Evolutionary conservation across 176 grass and related monocot genomes (phyloP), one percentile per base, ranked within the genome.

Genomic region (Aegilops umbellulata): DNA sequence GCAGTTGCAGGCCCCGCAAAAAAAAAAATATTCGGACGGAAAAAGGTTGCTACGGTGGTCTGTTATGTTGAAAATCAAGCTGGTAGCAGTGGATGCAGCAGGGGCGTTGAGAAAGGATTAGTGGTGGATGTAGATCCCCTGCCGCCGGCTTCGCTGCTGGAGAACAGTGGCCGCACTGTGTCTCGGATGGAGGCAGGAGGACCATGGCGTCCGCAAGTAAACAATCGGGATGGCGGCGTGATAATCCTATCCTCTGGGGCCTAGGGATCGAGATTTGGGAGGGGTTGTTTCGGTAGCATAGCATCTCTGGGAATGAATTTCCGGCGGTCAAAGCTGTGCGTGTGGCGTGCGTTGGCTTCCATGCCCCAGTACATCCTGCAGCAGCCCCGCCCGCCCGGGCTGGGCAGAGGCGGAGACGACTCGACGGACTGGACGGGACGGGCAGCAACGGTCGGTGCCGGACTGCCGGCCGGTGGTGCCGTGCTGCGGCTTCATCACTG

Each of bases 281-380:
- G 27, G 20, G 14, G 34, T 2, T 11, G 42, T 1, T 49, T 7
- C 13, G 9, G 22, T 41, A 16, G 30, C 41, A 19, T 41, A 16
- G 30, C 41, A 19, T 44, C 39, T 44, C 70, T 16, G 38, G 41
- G 73, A 10, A 76, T 39, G 36, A 2, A 41, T 76, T 74, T 31
- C 1, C 73, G 73, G 73, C 44, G 61, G 61, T 77, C 71, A 88
- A 83, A 46, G 61, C 80, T 58, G 19, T 22, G 19, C 2, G 55
- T 22, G 78, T 82, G 78, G 78, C 86, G 60, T 87, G 69, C 78
- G 86, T 58, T 87, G 86, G 61, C 85, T 25, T 29, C 85, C 57
- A 38, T 55, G 78, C 14, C 11, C 60, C 60, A 29, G 12, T 26
- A 27, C 73, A 75, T 42, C 41, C 41, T 16, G 70, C 69, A 0